These are phyloP conservation scores for Aspergillus tamarii DNA, from an alignment of 2,329 filamentous ascomycete species.

Conservation along the genomic window DNA sequence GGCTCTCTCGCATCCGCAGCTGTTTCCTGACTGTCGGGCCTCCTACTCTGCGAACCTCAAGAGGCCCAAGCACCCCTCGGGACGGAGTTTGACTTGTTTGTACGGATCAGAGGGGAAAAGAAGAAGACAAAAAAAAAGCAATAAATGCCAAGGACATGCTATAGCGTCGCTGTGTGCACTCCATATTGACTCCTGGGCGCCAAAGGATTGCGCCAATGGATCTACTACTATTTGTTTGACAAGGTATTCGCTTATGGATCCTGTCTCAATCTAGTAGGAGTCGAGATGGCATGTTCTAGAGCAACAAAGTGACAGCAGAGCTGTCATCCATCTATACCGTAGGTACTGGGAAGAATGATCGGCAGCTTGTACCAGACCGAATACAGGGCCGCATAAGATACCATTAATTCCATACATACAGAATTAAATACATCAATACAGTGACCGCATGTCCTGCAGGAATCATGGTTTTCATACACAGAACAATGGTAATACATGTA, in stretches of 20 bases:
- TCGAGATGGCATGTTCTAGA: neutral
- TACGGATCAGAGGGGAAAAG: neutral
- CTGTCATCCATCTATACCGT: conserved; percentile 1
- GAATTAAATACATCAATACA: neutral
- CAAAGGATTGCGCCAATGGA: neutral
- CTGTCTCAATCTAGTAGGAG: neutral
- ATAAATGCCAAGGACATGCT: neutral
- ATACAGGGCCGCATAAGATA: neutral
- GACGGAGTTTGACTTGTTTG: conserved; percentile 14
- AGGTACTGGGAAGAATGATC: conserved; percentile 1
- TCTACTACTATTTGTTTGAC: neutral
- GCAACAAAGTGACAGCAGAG: neutral
- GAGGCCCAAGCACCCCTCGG: conserved; percentile 24
- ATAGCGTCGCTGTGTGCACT: neutral
- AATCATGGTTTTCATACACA: neutral
- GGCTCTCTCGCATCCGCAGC: conserved; percentile 37
- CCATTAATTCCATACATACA: neutral
- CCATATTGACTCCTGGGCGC: neutral
- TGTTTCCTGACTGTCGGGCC: conserved; percentile 42
- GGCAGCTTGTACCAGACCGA: neutral
- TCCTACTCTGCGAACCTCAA: conserved; percentile 28
- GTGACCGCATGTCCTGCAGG: neutral
- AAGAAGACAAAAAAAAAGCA: conserved; percentile 6
- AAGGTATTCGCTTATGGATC: neutral
- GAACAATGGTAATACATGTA: conserved; percentile 1